These are phyloP conservation scores for Podospora pseudocomata DNA, from an alignment of 495 filamentous ascomycete species.

Conservation along the genomic window DNA sequence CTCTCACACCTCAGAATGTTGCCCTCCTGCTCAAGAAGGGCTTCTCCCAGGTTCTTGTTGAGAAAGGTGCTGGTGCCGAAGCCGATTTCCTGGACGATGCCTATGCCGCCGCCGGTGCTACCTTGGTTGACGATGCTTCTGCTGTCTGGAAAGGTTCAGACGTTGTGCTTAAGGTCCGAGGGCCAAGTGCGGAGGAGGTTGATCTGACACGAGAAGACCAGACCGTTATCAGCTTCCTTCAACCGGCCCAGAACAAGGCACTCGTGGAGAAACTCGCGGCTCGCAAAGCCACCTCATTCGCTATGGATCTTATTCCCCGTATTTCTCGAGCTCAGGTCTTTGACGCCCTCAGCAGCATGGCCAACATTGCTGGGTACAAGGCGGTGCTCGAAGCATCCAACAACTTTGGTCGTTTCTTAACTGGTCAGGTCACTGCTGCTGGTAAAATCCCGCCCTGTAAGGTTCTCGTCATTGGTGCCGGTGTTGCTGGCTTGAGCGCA, in stretches of 20 bases:
- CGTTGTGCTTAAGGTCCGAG: slow-evolving; percentile 75
- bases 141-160: slow-evolving; percentile 64
- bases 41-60: slow-evolving; percentile 66
- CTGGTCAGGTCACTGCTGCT: slow-evolving; percentile 78
- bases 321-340: slow-evolving; percentile 80
- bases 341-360: slow-evolving; percentile 80
- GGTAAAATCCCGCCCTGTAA: slow-evolving; percentile 80
- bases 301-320: slow-evolving; percentile 81
- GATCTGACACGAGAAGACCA: slow-evolving; percentile 57
- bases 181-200: slow-evolving; percentile 62
- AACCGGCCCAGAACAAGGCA: slow-evolving; percentile 66
- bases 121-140: slow-evolving; percentile 55
- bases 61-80: slow-evolving; percentile 67
- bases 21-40: slow-evolving; percentile 74
- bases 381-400: slow-evolving; percentile 79
- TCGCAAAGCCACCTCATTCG: slow-evolving; percentile 63
- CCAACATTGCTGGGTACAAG: slow-evolving; percentile 85
- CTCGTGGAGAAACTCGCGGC: slow-evolving; percentile 64
- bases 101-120: slow-evolving; percentile 69
- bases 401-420: slow-evolving; percentile 75
- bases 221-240: slow-evolving; percentile 71
- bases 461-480: slow-evolving; percentile 77
- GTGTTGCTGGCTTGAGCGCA: slow-evolving; percentile 75
- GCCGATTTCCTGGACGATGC: slow-evolving; percentile 69
- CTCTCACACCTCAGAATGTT: slow-evolving; percentile 76